Conservation (phyloP, 371 early-diverging fungal genomes). For the Mucor velutinosus region DNA sequence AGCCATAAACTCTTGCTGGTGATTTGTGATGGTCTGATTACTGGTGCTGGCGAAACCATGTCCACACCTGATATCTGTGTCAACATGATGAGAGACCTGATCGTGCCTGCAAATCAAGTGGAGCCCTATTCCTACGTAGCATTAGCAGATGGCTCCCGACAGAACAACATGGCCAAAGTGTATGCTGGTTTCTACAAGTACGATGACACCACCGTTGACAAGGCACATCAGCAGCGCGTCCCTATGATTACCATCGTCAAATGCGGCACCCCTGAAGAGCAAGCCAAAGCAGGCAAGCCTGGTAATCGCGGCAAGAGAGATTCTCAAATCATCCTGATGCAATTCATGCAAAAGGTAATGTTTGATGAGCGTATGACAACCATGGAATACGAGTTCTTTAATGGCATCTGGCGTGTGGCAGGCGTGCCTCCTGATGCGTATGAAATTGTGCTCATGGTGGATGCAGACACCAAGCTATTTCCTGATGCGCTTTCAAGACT, state of each 20-base stretch:
- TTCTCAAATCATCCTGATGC: conserved; percentile 97
- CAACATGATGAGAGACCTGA: conserved; percentile 81
- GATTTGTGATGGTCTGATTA: conserved; percentile 88
- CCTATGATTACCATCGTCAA: conserved; percentile 94
- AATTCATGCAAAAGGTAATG: conserved; percentile 93
- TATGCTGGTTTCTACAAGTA: conserved; percentile 89
- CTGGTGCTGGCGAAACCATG: conserved; percentile 77
- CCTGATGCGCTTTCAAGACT: conserved; percentile 79
- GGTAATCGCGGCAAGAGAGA: conserved; percentile 99
- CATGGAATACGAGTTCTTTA: conserved; percentile 95
- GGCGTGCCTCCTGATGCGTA: conserved; percentile 85
- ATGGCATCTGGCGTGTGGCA: conserved; percentile 80
- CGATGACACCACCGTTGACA: conserved; percentile 56
- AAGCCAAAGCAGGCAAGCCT: conserved; percentile 67
- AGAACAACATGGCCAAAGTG: conserved; percentile 95
- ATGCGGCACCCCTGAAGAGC: conserved; percentile 85
- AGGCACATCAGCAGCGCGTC: conserved; percentile 58
- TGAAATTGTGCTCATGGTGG: conserved; percentile 95
- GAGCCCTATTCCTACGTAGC: conserved; percentile 85
- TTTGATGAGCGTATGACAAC: conserved; percentile 96
- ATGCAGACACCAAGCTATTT: conserved; percentile 94
- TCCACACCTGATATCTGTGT: conserved; percentile 84
- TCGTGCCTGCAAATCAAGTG: conserved; percentile 69
- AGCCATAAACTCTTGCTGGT: conserved; percentile 91
- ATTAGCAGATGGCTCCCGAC: conserved; percentile 91